phyloP scores from a whole-genome alignment of 2,329 filamentous ascomycete genomes.

The Sclerotinia sclerotiorum region DNA sequence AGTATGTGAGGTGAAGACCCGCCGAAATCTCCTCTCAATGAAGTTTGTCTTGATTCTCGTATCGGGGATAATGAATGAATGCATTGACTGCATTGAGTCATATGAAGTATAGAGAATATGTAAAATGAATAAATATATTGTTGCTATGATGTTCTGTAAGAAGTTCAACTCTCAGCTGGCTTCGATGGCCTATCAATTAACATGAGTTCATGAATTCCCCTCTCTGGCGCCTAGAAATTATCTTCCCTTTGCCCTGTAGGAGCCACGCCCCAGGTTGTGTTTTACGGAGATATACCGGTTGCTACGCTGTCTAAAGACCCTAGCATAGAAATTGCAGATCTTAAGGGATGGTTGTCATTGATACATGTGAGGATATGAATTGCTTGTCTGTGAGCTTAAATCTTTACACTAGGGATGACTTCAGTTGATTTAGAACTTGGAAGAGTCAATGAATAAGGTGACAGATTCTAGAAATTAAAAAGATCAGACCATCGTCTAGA shows the following conservation, averaged over 20 bases:
- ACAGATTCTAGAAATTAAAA: not conserved
- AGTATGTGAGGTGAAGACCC: not conserved
- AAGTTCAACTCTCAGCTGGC: not conserved
- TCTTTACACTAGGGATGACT: constrained; percentile 1
- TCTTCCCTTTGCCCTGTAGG: not conserved
- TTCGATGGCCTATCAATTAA: not conserved
- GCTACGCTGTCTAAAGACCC: not conserved
- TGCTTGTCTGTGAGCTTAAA: constrained; percentile 12
- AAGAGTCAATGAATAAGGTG: not conserved
- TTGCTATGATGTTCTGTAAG: not conserved
- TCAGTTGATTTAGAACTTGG: not conserved
- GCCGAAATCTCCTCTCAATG: not conserved
- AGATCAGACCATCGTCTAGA: not conserved
- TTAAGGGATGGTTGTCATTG: not conserved
- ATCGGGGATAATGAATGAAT: not conserved
- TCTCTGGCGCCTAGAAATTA: not conserved
- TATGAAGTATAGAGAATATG: not conserved
- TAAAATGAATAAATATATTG: not conserved
- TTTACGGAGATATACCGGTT: constrained; percentile 7
- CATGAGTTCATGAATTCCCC: not conserved
- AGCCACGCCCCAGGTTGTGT: constrained; percentile 5
- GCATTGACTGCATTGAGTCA: not conserved
- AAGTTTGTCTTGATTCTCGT: not conserved
- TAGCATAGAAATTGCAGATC: constrained; percentile 1
- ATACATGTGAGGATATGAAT: constrained; percentile 9